Conservation (phyloP, 169 alveolate species). For the Plasmodium sp. region DNA sequence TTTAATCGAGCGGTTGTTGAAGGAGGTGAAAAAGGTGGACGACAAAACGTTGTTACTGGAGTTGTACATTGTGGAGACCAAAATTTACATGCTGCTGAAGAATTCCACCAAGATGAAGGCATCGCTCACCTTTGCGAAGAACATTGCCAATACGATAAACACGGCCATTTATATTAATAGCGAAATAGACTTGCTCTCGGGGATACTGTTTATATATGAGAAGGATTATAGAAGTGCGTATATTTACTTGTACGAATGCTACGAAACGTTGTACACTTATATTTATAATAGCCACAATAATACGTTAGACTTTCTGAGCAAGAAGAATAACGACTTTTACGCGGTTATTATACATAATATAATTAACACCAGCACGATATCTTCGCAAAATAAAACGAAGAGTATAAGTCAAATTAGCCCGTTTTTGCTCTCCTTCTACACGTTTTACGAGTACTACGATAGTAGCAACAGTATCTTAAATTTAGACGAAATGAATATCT, state of each 20-base stretch:
- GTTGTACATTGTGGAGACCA: conserved; percentile 93
- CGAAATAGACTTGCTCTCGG: conserved; percentile 95
- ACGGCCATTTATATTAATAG: conserved; percentile 96
- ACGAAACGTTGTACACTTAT: conserved; percentile 94
- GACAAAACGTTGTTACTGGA: conserved; percentile 95
- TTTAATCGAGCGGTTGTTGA: conserved; percentile 87
- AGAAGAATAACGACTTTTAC: conserved; percentile 73
- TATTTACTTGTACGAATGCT: conserved; percentile 96
- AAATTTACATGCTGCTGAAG: conserved; percentile 91
- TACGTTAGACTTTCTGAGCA: conserved; percentile 78
- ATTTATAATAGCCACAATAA: conserved; percentile 81
- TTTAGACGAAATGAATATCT: conserved; percentile 32
- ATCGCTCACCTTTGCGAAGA: conserved; percentile 95
- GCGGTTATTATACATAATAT: conserved; percentile 44
- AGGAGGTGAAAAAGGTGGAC: conserved; percentile 94
- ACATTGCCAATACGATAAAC: conserved; percentile 94
- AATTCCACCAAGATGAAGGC: conserved; percentile 95
- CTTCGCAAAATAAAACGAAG: conserved; percentile 53
- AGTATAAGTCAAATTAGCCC: conserved; percentile 75
- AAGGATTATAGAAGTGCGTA: conserved; percentile 95
- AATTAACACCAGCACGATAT: conserved; percentile 57
- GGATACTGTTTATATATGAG: conserved; percentile 85
- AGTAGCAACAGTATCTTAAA: conserved; percentile 36
- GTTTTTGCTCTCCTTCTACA: conserved; percentile 79
- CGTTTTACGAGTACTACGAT: conserved; percentile 77